A percentile compares a stretch with the other conserved stretches of the same genome.
Conservation (phyloP, 2,329 filamentous ascomycete genomes). For the Penicillium sp. region DNA sequence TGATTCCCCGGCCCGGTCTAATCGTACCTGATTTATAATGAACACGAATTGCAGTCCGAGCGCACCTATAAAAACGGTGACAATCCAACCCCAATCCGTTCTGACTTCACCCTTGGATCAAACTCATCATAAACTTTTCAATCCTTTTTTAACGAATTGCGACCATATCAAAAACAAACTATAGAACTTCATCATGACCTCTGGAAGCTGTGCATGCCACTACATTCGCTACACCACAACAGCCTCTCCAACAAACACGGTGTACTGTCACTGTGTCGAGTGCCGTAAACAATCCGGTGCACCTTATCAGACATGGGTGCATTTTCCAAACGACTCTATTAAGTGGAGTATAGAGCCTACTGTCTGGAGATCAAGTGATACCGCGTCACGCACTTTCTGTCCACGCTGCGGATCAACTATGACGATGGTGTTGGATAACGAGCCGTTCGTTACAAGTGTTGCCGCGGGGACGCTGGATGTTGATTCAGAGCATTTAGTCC, state of each 20-base stretch:
- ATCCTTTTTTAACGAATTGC: background rate
- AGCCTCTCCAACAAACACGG: conserved; percentile 40
- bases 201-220: conserved; percentile 51
- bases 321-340: conserved; percentile 41
- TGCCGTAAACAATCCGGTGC: conserved; percentile 55
- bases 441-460: conserved; percentile 39
- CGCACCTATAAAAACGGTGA: conserved; percentile 8
- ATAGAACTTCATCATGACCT: conserved; percentile 27
- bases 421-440: conserved; percentile 47
- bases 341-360: conserved; percentile 40
- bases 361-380: conserved; percentile 42
- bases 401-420: conserved; percentile 52
- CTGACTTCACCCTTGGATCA: background rate
- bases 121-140: background rate
- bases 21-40: conserved; percentile 1
- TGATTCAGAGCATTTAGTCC: conserved; percentile 35
- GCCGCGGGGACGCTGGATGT: conserved; percentile 50
- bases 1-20: too few relatives aligned
- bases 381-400: conserved; percentile 52
- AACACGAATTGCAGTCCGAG: background rate
- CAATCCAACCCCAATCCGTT: background rate
- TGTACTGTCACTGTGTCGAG: conserved; percentile 53
- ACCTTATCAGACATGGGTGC: conserved; percentile 50
- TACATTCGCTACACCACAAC: conserved; percentile 48
- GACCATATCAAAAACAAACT: background rate